Evolutionary conservation across 2,329 filamentous ascomycete genomes (phyloP), one percentile per base, ranked within the genome.

Genomic region (Cryphonectria japonica): DNA sequence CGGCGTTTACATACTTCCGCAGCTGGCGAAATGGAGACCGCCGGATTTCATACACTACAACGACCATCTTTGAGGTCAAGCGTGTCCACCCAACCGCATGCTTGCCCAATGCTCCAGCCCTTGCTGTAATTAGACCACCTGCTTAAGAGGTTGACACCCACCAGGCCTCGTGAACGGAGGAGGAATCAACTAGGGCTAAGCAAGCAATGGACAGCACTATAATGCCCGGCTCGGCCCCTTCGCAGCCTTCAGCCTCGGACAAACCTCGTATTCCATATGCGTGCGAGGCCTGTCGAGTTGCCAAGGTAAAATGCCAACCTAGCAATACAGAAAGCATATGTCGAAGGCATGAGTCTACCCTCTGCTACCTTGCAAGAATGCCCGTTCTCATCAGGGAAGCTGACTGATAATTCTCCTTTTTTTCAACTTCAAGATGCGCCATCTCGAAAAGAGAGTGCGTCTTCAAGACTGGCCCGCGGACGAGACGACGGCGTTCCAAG

Each of bases 391-490:
- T 22, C 22, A 2, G 52, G 16, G 37, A n/a, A 13, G 6, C 66
- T 54, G 16, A 7, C 60, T 9, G 26, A 54, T 67, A 59, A 32
- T 62, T 61, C 60, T 11, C 22, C 60, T 68, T 63, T 34, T 64
- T 62, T 26, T 34, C 34, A 34, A 69, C 54, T 66, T 13, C 32
- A 71, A 88, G 86, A 74, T 88, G 86, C 75, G 81, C 84, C 65
- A 83, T 84, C 62, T 86, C 83, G 41, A 87, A 86, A 76, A 80
- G 82, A 67, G 86, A 88, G 77, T 88, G 86, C 70, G 79, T 88
- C 69, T 85, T 86, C 72, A 82, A 85, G 64, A 84, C 83, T 0
- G 83, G 82, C 9, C 84, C 86, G 0, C 81, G 86, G 19, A 86
- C 83, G n/a, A 81, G 87, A 61, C 80, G 86, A 46, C 80, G 83